Evolutionary conservation across 2,329 filamentous ascomycete genomes (phyloP).

Genomic region (Cladorrhinum sp.): DNA sequence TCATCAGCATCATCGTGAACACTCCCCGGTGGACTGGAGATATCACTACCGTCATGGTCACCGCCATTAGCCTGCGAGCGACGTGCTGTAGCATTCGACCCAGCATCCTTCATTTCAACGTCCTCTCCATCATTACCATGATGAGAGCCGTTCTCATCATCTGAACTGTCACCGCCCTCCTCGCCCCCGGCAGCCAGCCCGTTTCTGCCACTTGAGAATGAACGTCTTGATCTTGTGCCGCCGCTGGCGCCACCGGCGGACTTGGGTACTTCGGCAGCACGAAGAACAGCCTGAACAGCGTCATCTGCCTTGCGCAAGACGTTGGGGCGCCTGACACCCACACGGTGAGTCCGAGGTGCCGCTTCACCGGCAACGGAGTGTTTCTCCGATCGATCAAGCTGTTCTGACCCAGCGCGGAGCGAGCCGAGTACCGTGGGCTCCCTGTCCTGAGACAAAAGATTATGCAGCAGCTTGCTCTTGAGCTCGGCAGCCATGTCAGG

Average conservation of each 20-base stretch:
- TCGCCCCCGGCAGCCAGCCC: conserved; percentile 31
- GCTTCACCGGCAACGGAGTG: conserved; percentile 35
- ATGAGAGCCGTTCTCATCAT: conserved; percentile 37
- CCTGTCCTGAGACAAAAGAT: conserved; percentile 25
- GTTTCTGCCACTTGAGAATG: conserved; percentile 50
- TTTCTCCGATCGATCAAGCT: conserved; percentile 39
- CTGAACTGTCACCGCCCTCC: conserved; percentile 30
- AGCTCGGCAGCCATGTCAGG: conserved; percentile 7
- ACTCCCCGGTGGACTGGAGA: conserved; percentile 56
- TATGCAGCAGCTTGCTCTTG: conserved; percentile 23
- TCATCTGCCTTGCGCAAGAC: conserved; percentile 61
- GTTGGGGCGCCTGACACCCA: conserved; percentile 52
- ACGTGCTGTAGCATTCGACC: conserved; percentile 29
- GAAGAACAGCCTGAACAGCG: conserved; percentile 52
- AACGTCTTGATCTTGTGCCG: conserved; percentile 48
- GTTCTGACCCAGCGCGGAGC: conserved; percentile 28
- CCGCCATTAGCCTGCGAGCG: conserved; percentile 31
- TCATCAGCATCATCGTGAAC: conserved; percentile 65
- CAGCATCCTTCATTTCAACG: conserved; percentile 46
- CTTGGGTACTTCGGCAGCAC: conserved; percentile 49
- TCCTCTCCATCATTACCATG: conserved; percentile 35
- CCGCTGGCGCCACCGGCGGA: conserved; percentile 26
- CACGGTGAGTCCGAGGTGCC: conserved; percentile 37
- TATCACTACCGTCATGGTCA: conserved; percentile 29
- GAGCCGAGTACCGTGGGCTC: conserved; percentile 23